These are phyloP conservation scores for Talaromyces sp. DNA, from an alignment of 2,329 filamentous ascomycete genomes.

Conservation along the genomic window DNA sequence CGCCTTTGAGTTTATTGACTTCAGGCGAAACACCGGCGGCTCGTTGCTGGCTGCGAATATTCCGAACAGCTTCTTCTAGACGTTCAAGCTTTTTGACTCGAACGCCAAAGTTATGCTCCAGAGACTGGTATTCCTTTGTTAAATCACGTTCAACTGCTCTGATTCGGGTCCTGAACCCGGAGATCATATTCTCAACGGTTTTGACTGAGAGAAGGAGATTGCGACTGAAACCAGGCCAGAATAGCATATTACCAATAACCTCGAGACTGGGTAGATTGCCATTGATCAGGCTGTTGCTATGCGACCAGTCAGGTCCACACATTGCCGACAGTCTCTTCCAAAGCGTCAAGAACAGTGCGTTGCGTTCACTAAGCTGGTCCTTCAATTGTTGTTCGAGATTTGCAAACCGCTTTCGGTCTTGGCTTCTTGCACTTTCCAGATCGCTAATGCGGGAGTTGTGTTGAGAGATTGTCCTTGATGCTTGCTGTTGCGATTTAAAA, in stretches of 20 bases:
- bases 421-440: slow-evolving; percentile 70
- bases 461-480: slow-evolving; percentile 76
- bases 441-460: slow-evolving; percentile 81
- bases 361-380: slow-evolving; percentile 84
- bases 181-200: slow-evolving; percentile 74
- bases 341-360: slow-evolving; percentile 77
- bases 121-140: slow-evolving; percentile 81
- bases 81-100: slow-evolving; percentile 81
- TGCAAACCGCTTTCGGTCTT: slow-evolving; percentile 71
- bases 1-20: slow-evolving; percentile 53
- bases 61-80: slow-evolving; percentile 72
- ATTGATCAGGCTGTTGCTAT: slow-evolving; percentile 82
- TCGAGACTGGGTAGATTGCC: slow-evolving; percentile 81
- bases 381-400: slow-evolving; percentile 73
- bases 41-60: slow-evolving; percentile 41
- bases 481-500: slow-evolving; percentile 80
- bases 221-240: slow-evolving; percentile 73
- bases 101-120: slow-evolving; percentile 74
- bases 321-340: slow-evolving; percentile 84
- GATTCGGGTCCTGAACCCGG: slow-evolving; percentile 72
- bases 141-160: slow-evolving; percentile 81
- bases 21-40: slow-evolving; percentile 45
- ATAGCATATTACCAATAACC: slow-evolving; percentile 74
- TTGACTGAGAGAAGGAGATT: slow-evolving; percentile 84
- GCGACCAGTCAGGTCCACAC: slow-evolving; percentile 87